Evolutionary conservation across 1,139 yeast species (phyloP).

Genomic region (Hemisphaericaspora xylanilytica): DNA sequence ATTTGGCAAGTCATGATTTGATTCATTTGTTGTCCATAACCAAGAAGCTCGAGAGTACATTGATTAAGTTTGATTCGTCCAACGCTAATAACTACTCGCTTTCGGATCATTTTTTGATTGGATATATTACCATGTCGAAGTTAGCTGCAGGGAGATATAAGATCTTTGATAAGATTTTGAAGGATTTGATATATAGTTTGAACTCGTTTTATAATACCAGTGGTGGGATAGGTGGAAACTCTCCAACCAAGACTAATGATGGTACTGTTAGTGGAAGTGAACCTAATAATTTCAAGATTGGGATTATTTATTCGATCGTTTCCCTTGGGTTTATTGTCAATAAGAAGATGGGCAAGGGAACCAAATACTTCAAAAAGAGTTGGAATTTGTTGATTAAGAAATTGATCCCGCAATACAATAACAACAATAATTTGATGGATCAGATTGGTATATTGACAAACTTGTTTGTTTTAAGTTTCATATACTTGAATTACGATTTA

Average conservation of each 20-base stretch:
- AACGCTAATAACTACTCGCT: constrained; percentile 14
- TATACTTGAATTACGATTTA: constrained; percentile 31
- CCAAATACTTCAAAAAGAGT: constrained; percentile 35
- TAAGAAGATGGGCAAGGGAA: constrained; percentile 22
- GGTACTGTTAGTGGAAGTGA: constrained; percentile 7
- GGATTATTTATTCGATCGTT: constrained; percentile 27
- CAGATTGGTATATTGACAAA: constrained; percentile 40
- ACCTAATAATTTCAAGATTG: constrained; percentile 26
- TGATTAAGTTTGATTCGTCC: constrained; percentile 18
- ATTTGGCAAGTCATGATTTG: constrained; percentile 22
- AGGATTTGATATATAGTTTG: constrained; percentile 28
- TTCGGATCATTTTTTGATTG: constrained; percentile 33
- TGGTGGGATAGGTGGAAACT: background rate
- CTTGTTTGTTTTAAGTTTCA: constrained; percentile 31
- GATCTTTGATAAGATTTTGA: constrained; percentile 20
- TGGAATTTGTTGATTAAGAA: constrained; percentile 47
- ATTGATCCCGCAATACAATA: constrained; percentile 42
- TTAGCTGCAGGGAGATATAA: constrained; percentile 19
- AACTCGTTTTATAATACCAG: constrained; percentile 17
- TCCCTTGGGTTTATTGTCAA: constrained; percentile 25
- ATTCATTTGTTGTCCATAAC: constrained; percentile 35
- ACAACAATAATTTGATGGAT: constrained; percentile 33
- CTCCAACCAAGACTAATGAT: constrained; percentile 1
- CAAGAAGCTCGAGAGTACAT: constrained; percentile 27
- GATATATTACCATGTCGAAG: constrained; percentile 25